A percentile compares a stretch with the other conserved stretches of the same genome.
phyloP scores from a whole-genome alignment of 441 rosid species.

The Gossypium armourianum region DNA sequence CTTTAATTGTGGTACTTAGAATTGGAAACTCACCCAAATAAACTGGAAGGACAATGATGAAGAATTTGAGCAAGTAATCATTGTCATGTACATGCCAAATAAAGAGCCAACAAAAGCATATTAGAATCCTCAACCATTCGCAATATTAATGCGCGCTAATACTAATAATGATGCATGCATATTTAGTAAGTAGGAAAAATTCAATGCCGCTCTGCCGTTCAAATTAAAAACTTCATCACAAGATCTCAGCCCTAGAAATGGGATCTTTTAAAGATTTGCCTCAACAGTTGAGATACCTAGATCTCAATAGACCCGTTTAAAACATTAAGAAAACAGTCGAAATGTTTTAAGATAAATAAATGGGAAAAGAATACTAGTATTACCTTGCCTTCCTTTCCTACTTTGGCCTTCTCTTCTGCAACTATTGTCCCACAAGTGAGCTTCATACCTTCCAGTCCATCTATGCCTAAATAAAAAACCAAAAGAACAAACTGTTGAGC shows the following conservation, averaged over 20 bases:
- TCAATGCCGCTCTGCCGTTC: background rate
- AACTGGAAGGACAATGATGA: conserved; percentile 42
- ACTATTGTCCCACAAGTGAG: conserved; percentile 94
- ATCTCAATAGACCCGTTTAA: conserved; percentile 15
- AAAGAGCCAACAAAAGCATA: conserved; percentile 30
- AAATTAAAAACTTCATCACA: background rate
- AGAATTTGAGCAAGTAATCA: conserved; percentile 27
- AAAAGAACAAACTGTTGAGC: background rate
- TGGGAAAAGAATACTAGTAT: background rate
- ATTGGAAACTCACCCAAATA: conserved; percentile 63
- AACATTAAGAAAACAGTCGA: background rate
- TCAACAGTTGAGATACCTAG: conserved; percentile 10
- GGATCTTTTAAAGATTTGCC: background rate
- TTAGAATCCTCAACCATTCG: conserved; percentile 27
- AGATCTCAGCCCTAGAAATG: background rate
- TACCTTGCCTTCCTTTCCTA: conserved; percentile 96
- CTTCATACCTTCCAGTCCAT: conserved; percentile 97
- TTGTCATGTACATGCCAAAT: conserved; percentile 31
- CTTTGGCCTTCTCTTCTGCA: conserved; percentile 92
- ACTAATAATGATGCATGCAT: background rate
- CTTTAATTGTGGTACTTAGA: conserved; percentile 14
- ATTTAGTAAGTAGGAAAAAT: background rate
- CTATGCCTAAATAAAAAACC: conserved; percentile 48
- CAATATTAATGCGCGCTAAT: background rate
- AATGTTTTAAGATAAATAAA: background rate